Base-by-base conservation (phyloP, 2,329 filamentous ascomycete genomes). In the Myrmaecium sp. region DNA sequence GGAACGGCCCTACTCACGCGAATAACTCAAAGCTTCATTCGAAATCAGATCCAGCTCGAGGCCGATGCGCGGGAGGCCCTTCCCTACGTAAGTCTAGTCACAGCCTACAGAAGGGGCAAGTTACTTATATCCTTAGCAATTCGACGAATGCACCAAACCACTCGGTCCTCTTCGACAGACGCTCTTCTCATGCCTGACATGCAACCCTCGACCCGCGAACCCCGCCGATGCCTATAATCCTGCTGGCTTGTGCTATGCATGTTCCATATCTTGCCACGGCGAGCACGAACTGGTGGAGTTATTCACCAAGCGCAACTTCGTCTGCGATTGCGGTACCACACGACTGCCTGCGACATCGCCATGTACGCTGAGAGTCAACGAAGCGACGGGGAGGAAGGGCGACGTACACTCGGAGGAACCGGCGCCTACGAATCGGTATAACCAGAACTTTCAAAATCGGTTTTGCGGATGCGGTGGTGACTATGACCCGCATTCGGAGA, bases 261-360 rank as follows among this genome's bases (percentile, higher is more conserved):
- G 89, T 57, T 94, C 86, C 5, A 82, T 98, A 32, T 79, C 86
- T 40, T 98, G 89, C 48, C 89, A 98, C 44, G 86, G 89, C 38
- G 84, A 95, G 44, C 89, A 98, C 49, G 78, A 68, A 2, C 70
- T 98, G 14, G 89, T 95, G 26, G 89, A 98, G 55, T 76, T 98
- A 12, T 98, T 98, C 57, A 76, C 70, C 47, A 95, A 94, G 58
- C 74, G 91, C 43, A 75, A 93, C 53, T 95, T 98, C 44, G 80
- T 80, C 21, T 98, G 89, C 56, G 89, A 98, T 51, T 98, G 89
- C 43, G 89, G 89, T 14, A 94, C 84, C 0, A 82, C 74, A 23
- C 73, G 86, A 27, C 63, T 92, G 14, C 69, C 73, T 0, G 57
- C 65, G 1, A 70, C 64, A 3, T 74, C 68, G 28, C 74, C 79